Evolutionary conservation across 768 basidiomycete genomes (phyloP).

Genomic region (Russula vinacea): DNA sequence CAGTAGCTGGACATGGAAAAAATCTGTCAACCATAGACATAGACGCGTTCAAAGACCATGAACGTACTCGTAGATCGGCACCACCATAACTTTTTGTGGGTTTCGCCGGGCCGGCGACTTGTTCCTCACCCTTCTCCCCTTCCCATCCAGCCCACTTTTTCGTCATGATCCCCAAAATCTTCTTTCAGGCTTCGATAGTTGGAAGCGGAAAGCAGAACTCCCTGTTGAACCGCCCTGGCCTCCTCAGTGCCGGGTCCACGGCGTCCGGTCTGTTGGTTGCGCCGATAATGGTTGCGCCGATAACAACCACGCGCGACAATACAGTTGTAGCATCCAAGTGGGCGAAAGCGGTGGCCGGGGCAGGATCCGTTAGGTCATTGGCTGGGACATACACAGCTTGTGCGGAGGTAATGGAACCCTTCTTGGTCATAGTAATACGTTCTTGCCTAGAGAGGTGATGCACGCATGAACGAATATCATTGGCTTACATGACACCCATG

Average conservation of each 20-base stretch:
- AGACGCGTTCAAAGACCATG: conserved; percentile 13
- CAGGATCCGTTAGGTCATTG: conserved; percentile 99
- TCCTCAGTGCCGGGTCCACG: conserved; percentile 91
- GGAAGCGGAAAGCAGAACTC: conserved; percentile 98
- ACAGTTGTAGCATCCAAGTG: conserved; percentile 99
- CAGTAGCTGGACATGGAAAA: conserved; percentile 36
- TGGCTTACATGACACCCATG: conserved; percentile 96
- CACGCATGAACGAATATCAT: conserved; percentile 12
- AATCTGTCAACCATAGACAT: conserved; percentile 18
- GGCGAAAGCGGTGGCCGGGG: conserved; percentile 98
- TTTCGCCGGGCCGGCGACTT: conserved; percentile 68
- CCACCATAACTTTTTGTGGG: conserved; percentile 97
- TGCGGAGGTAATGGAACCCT: conserved; percentile 99
- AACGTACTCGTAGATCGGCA: conserved; percentile 85
- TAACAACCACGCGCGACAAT: conserved; percentile 97
- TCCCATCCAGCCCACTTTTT: conserved; percentile 85
- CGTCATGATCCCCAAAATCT: conserved; percentile 89
- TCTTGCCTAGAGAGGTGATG: conserved; percentile 68
- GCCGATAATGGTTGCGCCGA: too few species aligned
- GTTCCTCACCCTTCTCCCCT: conserved; percentile 46
- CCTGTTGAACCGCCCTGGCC: conserved; percentile 94
- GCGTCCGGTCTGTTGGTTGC: conserved; percentile 97
- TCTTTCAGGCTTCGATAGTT: conserved; percentile 75
- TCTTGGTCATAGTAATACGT: conserved; percentile 99
- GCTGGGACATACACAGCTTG: conserved; percentile 99